Percentiles rank a stretch among this genome's conserved stretches.
These are phyloP conservation scores for Cytidiella melzeri DNA, from an alignment of 768 basidiomycete species.

Conservation along the genomic window DNA sequence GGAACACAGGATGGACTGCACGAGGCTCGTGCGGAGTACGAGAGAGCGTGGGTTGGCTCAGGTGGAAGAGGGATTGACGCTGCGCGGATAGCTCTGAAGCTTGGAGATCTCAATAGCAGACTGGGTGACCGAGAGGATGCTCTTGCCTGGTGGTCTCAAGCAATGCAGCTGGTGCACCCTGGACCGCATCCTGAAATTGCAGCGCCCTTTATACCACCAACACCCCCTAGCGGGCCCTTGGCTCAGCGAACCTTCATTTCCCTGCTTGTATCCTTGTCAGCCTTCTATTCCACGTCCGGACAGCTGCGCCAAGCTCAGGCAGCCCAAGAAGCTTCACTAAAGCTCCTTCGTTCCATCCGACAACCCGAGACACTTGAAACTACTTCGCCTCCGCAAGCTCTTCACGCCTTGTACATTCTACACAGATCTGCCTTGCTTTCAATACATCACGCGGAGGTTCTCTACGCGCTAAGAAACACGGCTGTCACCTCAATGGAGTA, in stretches of 20 bases:
- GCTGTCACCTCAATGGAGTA: constrained; percentile 44
- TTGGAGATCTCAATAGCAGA: constrained; percentile 59
- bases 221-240: constrained; percentile 48
- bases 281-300: constrained; percentile 57
- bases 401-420: constrained; percentile 61
- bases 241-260: constrained; percentile 58
- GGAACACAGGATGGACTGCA: constrained; percentile 43
- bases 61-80: constrained; percentile 35
- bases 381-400: constrained; percentile 47
- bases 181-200: constrained; percentile 13
- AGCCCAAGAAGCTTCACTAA: constrained; percentile 50
- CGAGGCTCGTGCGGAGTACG: constrained; percentile 52
- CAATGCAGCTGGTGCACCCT: constrained; percentile 43
- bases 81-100: constrained; percentile 54
- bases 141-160: constrained; percentile 61
- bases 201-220: constrained; percentile 28
- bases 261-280: constrained; percentile 65
- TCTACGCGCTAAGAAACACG: constrained; percentile 42
- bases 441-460: constrained; percentile 68
- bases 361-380: constrained; percentile 37
- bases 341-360: constrained; percentile 48
- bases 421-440: constrained; percentile 72
- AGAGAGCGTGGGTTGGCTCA: constrained; percentile 49
- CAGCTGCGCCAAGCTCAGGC: constrained; percentile 48
- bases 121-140: constrained; percentile 50